A percentile compares a stretch with the other conserved stretches of the same genome.
phyloP scores from a whole-genome alignment of 495 filamentous ascomycete genomes.

The Penicillium chermesinum region DNA sequence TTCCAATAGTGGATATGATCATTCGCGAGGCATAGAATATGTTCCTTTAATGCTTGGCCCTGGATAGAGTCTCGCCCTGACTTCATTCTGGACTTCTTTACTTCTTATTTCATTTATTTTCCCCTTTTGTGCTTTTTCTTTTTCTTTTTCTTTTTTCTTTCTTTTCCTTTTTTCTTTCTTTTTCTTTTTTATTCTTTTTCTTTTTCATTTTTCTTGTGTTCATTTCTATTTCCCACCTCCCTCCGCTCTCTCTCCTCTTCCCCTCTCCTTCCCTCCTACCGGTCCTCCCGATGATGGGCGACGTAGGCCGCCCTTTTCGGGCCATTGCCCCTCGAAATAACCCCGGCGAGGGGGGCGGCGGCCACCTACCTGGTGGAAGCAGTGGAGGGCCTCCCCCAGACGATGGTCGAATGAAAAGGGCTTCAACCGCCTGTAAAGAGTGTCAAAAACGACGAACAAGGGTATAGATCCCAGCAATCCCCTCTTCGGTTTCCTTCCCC shows the following conservation, averaged over 20 bases:
- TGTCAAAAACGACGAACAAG: conserved; percentile 40
- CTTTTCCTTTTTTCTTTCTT: conserved; percentile 1
- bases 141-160: not conserved
- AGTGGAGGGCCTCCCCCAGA: conserved; percentile 16
- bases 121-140: not conserved
- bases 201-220: conserved; percentile 1
- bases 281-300: conserved; percentile 23
- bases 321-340: conserved; percentile 32
- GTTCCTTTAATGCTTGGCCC: conserved; percentile 1
- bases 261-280: conserved; percentile 1
- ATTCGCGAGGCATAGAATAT: conserved; percentile 6
- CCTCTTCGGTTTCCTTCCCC: no score
- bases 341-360: conserved; percentile 11
- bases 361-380: conserved; percentile 8
- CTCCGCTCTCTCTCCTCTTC: not conserved
- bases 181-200: not conserved
- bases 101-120: not conserved
- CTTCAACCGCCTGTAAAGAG: conserved; percentile 38
- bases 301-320: conserved; percentile 27
- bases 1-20: conserved; percentile 12
- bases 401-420: conserved; percentile 35
- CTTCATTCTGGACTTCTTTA: not conserved
- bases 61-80: conserved; percentile 3
- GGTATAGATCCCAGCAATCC: conserved; percentile 21
- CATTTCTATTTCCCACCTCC: not conserved